Percentiles rank a stretch among this genome's conserved stretches.
phyloP scores from a whole-genome alignment of 2,329 filamentous ascomycete species.

The Aspergillus puulaauensis region DNA sequence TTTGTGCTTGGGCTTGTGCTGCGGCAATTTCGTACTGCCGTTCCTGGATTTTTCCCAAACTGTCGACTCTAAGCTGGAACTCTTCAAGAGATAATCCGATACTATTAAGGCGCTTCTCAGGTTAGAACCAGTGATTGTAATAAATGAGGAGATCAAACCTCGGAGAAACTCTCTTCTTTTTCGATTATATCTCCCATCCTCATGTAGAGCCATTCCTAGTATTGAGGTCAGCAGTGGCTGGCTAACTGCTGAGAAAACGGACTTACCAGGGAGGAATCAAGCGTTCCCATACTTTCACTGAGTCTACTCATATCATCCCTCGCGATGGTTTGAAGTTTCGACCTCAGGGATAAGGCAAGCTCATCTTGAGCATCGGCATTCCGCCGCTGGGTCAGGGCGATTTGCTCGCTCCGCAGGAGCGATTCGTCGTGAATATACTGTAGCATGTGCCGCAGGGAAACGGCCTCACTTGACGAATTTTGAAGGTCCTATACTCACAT shows the following conservation, averaged over 20 bases:
- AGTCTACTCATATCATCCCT: constrained; percentile 30
- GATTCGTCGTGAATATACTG: constrained; percentile 27
- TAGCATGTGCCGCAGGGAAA: constrained; percentile 26
- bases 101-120: constrained; percentile 32
- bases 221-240: constrained; percentile 7
- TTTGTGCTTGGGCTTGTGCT: constrained; percentile 27
- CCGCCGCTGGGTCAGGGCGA: constrained; percentile 25
- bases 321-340: constrained; percentile 33
- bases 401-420: constrained; percentile 27
- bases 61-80: constrained; percentile 32
- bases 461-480: constrained; percentile 24
- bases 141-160: constrained; percentile 21
- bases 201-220: constrained; percentile 33
- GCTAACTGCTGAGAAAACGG: not conserved
- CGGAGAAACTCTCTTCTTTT: constrained; percentile 34
- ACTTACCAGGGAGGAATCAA: constrained; percentile 38
- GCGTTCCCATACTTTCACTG: constrained; percentile 25
- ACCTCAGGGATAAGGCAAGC: constrained; percentile 30
- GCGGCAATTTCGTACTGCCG: constrained; percentile 32
- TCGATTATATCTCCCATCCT: constrained; percentile 29
- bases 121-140: constrained; percentile 18
- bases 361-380: constrained; percentile 28
- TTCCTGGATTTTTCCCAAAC: constrained; percentile 34
- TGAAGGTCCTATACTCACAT: constrained; percentile 29
- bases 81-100: constrained; percentile 34